A percentile compares a stretch with the other conserved stretches of the same genome.
These are phyloP conservation scores for Actinomortierella ambigua DNA, from an alignment of 371 early-diverging fungal species.

Conservation along the genomic window DNA sequence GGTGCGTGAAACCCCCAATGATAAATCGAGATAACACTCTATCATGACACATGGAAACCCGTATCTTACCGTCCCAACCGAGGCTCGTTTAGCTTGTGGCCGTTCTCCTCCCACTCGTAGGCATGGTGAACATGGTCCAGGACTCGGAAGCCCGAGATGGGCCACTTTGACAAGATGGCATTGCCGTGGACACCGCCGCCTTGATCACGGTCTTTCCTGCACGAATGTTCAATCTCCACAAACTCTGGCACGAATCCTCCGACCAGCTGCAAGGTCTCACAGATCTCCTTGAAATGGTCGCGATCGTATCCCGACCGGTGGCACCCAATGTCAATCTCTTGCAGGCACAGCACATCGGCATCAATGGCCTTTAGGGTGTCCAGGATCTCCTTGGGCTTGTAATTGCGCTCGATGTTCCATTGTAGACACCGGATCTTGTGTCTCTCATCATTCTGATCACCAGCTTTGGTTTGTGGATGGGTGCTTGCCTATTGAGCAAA, in stretches of 20 bases:
- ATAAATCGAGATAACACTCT: too few relatives aligned
- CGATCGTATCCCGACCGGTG: constrained; percentile 60
- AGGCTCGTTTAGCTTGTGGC: constrained; percentile 65
- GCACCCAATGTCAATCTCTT: constrained; percentile 77
- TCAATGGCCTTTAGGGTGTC: constrained; percentile 56
- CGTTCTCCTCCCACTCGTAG: constrained; percentile 77
- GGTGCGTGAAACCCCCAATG: background rate
- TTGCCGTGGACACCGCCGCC: constrained; percentile 88
- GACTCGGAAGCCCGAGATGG: constrained; percentile 60
- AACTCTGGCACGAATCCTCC: constrained; percentile 82
- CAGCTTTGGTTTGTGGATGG: too few relatives aligned
- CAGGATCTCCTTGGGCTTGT: constrained; percentile 67
- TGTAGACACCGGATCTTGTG: constrained; percentile 50
- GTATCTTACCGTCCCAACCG: constrained; percentile 56
- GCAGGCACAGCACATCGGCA: constrained; percentile 72
- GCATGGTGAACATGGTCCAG: constrained; percentile 73
- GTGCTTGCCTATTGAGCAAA: too few relatives aligned
- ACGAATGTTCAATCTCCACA: constrained; percentile 67
- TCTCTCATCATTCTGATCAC: too few relatives aligned
- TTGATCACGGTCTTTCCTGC: constrained; percentile 56
- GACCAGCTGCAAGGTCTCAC: constrained; percentile 56
- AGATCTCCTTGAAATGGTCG: constrained; percentile 67
- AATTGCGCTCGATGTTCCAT: constrained; percentile 81
- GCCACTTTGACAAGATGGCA: constrained; percentile 76
- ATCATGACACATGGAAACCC: too few relatives aligned